Base-by-base conservation (phyloP, 257 asterid species). In the Ilex aquifolium region DNA sequence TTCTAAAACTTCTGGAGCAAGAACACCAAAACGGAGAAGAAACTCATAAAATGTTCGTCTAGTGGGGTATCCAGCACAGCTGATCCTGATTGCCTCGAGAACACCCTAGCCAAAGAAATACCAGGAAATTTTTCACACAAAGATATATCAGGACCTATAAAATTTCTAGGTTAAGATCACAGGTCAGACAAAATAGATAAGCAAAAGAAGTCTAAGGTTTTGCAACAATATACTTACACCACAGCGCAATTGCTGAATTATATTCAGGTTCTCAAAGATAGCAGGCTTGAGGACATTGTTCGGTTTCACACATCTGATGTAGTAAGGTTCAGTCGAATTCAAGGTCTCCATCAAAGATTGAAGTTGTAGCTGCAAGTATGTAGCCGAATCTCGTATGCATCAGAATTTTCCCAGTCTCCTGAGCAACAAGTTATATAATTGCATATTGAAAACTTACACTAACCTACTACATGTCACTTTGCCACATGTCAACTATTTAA, bases 21-120 rank as follows among this genome's bases (percentile, higher is more conserved):
- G 97, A 78, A 90, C 92, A 84, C 97, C 97, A 83, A 93, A 93
- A 44, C 99, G 87, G 62, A 93, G 92, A 75, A 93, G 91, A 83
- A 93, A 93, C 78, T 93, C 99, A 74, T 93, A 91, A 71, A 90
- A 93, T 56, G 95, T 77, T 60, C 99, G 97, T 70, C 96, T 85
- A 61, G 97, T 93, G 56, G 99, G 99, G 78, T 90, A 93, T 69
- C 99, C 99, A 69, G 97, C 99, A 75, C 99, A 93, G 76, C 99
- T 93, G 73, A 93, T 93, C 72, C 99, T 82, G 74, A 93, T 93
- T 59, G 98, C 98, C 81, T 92, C 98, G 63, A 92, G 90, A 73
- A 92, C 98, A 76, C 98, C 98, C 98, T 92, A 54, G 48, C 83
- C 17, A 65, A 54, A 27, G 21, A 58, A 56, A 5, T 21, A 21